These are phyloP conservation scores for Gremmenia infestans DNA, from an alignment of 2,329 filamentous ascomycete species.

Conservation along the genomic window DNA sequence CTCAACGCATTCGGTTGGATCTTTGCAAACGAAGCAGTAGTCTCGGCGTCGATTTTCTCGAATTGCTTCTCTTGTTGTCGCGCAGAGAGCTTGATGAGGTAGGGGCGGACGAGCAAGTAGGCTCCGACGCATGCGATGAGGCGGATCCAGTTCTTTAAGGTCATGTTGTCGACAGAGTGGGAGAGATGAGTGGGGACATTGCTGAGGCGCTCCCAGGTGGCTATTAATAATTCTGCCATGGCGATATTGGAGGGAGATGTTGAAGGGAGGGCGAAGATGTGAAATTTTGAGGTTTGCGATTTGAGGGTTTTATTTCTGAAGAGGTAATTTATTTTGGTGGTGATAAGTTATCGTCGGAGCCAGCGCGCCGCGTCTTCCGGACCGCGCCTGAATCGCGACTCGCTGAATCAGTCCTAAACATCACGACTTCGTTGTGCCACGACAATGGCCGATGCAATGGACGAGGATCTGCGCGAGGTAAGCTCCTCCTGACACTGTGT, in stretches of 20 bases:
- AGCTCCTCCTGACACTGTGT: neutral
- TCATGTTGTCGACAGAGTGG: constrained; percentile 46
- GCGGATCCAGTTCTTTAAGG: constrained; percentile 56
- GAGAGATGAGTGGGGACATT: constrained; percentile 44
- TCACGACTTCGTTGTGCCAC: neutral
- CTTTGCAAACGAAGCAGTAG: constrained; percentile 38
- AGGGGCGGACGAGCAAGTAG: constrained; percentile 70
- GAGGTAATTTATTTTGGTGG: neutral
- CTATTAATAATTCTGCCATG: constrained; percentile 3
- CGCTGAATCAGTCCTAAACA: too few relatives aligned
- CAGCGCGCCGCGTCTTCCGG: too few relatives aligned
- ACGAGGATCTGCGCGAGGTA: constrained; percentile 21
- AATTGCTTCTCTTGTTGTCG: constrained; percentile 60
- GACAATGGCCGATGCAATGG: constrained; percentile 21
- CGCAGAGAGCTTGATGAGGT: constrained; percentile 63
- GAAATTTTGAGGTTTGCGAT: constrained; percentile 1
- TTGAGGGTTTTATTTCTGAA: neutral
- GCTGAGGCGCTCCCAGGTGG: constrained; percentile 8
- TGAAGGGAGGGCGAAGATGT: neutral
- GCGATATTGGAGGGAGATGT: neutral
- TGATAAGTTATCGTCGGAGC: too few relatives aligned
- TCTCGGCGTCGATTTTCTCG: constrained; percentile 41
- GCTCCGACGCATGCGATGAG: constrained; percentile 66
- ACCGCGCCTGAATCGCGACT: too few relatives aligned
- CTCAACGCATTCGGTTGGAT: constrained; percentile 63